Evolutionary conservation across 768 basidiomycete species (phyloP).

Genomic region (Boletus bicolor): DNA sequence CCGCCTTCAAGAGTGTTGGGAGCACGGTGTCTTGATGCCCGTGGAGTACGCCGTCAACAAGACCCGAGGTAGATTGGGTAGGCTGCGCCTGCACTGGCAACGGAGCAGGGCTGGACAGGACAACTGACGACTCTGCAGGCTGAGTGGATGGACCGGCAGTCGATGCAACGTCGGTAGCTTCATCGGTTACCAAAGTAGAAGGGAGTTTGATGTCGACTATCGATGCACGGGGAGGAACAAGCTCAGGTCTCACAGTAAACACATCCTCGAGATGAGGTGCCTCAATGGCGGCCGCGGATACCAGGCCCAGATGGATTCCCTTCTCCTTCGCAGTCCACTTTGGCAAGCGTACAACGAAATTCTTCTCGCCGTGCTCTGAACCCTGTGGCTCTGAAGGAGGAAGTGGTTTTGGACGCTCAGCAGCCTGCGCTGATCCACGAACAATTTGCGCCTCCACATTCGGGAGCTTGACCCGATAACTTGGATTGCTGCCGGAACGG

Average conservation of each 20-base stretch:
- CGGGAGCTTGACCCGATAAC: slow-evolving; percentile 63
- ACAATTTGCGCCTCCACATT: slow-evolving; percentile 44
- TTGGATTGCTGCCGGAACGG: slow-evolving; percentile 51
- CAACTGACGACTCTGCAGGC: slow-evolving; percentile 2
- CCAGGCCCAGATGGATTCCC: slow-evolving; percentile 6
- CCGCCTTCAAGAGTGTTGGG: slow-evolving; percentile 30
- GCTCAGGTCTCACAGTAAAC: slow-evolving; percentile 54
- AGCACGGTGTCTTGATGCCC: slow-evolving; percentile 27
- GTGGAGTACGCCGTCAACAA: slow-evolving; percentile 21
- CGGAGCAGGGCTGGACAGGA: slow-evolving; percentile 9
- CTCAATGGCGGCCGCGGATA: slow-evolving; percentile 25
- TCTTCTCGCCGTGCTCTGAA: slow-evolving; percentile 44
- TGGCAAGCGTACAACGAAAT: slow-evolving; percentile 56
- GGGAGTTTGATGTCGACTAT: slow-evolving; percentile 27
- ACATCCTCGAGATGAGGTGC: slow-evolving; percentile 51
- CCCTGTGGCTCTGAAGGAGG: slow-evolving; percentile 21
- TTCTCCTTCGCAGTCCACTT: slow-evolving; percentile 38
- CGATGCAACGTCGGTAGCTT: background rate
- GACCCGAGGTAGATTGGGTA: slow-evolving; percentile 4
- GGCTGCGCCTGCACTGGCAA: slow-evolving; percentile 13
- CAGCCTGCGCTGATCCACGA: slow-evolving; percentile 31
- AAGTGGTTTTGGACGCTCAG: slow-evolving; percentile 11
- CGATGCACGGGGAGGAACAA: slow-evolving; percentile 32
- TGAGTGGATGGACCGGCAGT: slow-evolving; percentile 13
- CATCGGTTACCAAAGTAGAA: slow-evolving; percentile 25